A percentile compares a stretch with the other conserved stretches of the same genome.
These are phyloP conservation scores for Rhizopus sp. DNA, from an alignment of 371 early-diverging fungal genomes.

Conservation along the genomic window DNA sequence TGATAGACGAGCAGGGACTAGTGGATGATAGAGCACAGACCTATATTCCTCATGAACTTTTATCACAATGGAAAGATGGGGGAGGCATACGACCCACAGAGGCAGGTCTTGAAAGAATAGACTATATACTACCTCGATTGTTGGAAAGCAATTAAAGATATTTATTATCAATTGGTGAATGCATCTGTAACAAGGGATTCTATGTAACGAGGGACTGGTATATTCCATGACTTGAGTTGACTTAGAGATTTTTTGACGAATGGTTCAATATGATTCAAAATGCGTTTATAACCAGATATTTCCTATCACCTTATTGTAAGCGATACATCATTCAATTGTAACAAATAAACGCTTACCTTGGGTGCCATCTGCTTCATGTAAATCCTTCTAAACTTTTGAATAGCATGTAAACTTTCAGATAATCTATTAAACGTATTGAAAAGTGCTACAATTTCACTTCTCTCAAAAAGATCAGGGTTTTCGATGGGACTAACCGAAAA, in stretches of 20 bases:
- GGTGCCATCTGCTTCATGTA: constrained; percentile 54
- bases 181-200: constrained; percentile 9
- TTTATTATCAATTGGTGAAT: no score
- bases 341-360: constrained; percentile 6
- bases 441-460: constrained; percentile 91
- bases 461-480: constrained; percentile 62
- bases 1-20: constrained; percentile 23
- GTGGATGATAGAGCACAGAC: neutral
- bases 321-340: neutral
- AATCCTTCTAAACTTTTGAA: constrained; percentile 72
- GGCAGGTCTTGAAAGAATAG: constrained; percentile 41
- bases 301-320: constrained; percentile 1
- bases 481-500: constrained; percentile 44
- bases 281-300: neutral
- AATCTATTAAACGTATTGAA: constrained; percentile 89
- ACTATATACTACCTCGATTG: constrained; percentile 37
- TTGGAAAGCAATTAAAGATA: no score
- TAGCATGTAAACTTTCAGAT: constrained; percentile 74
- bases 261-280: neutral
- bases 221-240: constrained; percentile 24
- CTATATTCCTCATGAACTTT: constrained; percentile 32
- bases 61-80: constrained; percentile 14
- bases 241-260: constrained; percentile 5
- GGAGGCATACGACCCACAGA: constrained; percentile 48
- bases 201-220: constrained; percentile 33